phyloP scores from a whole-genome alignment of 352 stramenopile species.

The Phytophthora multivora region DNA sequence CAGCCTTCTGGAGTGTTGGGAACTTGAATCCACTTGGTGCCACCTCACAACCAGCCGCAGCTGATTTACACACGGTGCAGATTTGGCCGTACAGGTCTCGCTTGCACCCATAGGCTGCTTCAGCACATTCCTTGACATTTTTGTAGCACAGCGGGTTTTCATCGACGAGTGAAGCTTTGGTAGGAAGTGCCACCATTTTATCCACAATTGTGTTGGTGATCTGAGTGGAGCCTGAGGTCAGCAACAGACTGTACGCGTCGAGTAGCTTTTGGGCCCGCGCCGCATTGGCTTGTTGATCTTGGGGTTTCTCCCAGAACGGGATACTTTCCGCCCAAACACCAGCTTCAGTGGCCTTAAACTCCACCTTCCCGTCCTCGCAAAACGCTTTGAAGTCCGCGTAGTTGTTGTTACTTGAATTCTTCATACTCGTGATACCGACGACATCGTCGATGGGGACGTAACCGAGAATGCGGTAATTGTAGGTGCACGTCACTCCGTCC shows the following conservation, averaged over 20 bases:
- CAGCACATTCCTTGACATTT: slow-evolving; percentile 46
- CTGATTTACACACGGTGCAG: slow-evolving; percentile 41
- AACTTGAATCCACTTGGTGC: slow-evolving; percentile 9
- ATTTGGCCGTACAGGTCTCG: slow-evolving; percentile 57
- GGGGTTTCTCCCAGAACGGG: slow-evolving; percentile 60
- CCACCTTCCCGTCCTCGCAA: slow-evolving; percentile 48
- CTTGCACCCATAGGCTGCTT: slow-evolving; percentile 47
- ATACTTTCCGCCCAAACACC: slow-evolving; percentile 29
- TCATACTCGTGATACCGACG: slow-evolving; percentile 69
- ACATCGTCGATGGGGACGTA: slow-evolving; percentile 74
- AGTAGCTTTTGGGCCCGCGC: slow-evolving; percentile 42
- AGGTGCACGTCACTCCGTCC: slow-evolving; percentile 69
- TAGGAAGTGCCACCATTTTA: slow-evolving; percentile 52
- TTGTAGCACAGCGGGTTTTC: slow-evolving; percentile 62
- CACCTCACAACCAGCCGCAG: slow-evolving; percentile 20
- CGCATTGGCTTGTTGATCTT: slow-evolving; percentile 35
- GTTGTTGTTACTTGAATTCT: slow-evolving; percentile 8
- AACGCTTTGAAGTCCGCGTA: slow-evolving; percentile 50
- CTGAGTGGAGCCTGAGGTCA: slow-evolving; percentile 30
- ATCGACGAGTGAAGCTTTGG: slow-evolving; percentile 24
- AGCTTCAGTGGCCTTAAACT: slow-evolving; percentile 37
- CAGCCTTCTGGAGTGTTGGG: slow-evolving; percentile 26
- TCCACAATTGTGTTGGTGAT: slow-evolving; percentile 18
- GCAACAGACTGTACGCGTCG: slow-evolving; percentile 44
- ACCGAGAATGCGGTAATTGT: slow-evolving; percentile 62